Conservation (phyloP, 2,329 filamentous ascomycete species). For the Stromatinia cepivora region DNA sequence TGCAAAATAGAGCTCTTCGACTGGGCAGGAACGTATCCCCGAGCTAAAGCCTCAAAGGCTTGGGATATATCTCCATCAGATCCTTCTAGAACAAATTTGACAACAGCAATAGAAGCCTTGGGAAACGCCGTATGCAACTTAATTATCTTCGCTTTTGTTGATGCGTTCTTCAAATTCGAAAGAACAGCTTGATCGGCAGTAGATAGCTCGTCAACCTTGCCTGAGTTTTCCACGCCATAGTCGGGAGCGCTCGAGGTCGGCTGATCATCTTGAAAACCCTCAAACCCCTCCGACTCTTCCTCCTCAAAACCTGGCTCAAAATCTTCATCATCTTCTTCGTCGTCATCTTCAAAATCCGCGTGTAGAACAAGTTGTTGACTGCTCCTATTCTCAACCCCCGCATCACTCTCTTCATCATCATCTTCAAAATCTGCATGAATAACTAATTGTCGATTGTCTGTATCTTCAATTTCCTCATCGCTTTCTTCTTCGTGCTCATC, state of each 20-base stretch:
- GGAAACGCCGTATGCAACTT: constrained; percentile 40
- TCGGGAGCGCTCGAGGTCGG: background rate
- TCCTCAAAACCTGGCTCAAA: constrained; percentile 38
- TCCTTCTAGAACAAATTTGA: constrained; percentile 37
- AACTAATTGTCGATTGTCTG: constrained; percentile 28
- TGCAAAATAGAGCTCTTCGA: constrained; percentile 34
- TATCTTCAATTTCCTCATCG: constrained; percentile 40
- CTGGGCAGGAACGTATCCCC: constrained; percentile 35
- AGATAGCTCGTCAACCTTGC: constrained; percentile 21
- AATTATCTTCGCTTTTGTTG: constrained; percentile 33
- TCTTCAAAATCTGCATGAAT: constrained; percentile 43
- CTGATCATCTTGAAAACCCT: constrained; percentile 15
- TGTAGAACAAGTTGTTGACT: constrained; percentile 27
- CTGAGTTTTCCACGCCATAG: background rate
- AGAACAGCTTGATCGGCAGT: constrained; percentile 27
- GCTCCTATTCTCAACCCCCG: constrained; percentile 35
- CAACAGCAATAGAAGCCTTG: constrained; percentile 35
- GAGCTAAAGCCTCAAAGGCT: constrained; percentile 38
- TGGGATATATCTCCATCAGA: constrained; percentile 35
- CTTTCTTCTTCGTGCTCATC: constrained; percentile 34
- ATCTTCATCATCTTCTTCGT: constrained; percentile 28
- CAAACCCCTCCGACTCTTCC: constrained; percentile 8
- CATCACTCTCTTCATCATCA: constrained; percentile 38
- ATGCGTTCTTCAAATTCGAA: constrained; percentile 27
- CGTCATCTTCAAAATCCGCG: constrained; percentile 32